phyloP scores from a whole-genome alignment of 768 basidiomycete genomes.

The Suillus variegatus region DNA sequence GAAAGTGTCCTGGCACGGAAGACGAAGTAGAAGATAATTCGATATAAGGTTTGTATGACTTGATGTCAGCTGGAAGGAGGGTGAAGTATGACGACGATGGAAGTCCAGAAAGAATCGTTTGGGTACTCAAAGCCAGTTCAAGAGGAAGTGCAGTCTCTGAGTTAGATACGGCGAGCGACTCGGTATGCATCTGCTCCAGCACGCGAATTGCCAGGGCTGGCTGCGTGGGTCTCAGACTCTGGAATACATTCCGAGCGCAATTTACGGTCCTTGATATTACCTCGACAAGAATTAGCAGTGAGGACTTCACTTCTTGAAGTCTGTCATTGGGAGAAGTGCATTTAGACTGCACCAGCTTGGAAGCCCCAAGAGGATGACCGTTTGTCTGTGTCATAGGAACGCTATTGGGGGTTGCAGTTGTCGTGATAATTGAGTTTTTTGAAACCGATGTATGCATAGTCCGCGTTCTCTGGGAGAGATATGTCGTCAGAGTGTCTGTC shows the following conservation, averaged over 20 bases:
- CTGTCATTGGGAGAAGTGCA: slow-evolving; percentile 31
- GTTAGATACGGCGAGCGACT: slow-evolving; percentile 30
- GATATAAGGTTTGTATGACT: slow-evolving; percentile 84
- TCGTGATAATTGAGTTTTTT: slow-evolving; percentile 18
- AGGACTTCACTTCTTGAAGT: slow-evolving; percentile 55
- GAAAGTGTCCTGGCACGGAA: slow-evolving; percentile 42
- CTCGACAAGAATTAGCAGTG: slow-evolving; percentile 51
- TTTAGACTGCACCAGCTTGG: slow-evolving; percentile 7
- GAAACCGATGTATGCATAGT: slow-evolving; percentile 50
- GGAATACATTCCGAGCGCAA: slow-evolving; percentile 60
- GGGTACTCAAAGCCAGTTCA: slow-evolving; percentile 66
- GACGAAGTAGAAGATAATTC: slow-evolving; percentile 64
- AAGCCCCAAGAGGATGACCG: slow-evolving; percentile 32
- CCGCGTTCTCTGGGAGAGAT: slow-evolving; percentile 71
- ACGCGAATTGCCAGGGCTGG: slow-evolving; percentile 55
- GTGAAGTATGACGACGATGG: slow-evolving; percentile 85
- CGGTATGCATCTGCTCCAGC: slow-evolving; percentile 65
- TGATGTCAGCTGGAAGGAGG: slow-evolving; percentile 69
- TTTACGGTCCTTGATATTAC: slow-evolving; percentile 59
- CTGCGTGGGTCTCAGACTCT: slow-evolving; percentile 29
- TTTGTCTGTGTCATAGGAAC: slow-evolving; percentile 31
- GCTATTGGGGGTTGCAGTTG: slow-evolving; percentile 32
- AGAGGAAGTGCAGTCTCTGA: slow-evolving; percentile 37
- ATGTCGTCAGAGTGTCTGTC: slow-evolving; percentile 65
- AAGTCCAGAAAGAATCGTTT: slow-evolving; percentile 63